Evolutionary conservation across 495 filamentous ascomycete genomes (phyloP), one percentile per base, ranked within the genome.

Genomic region (Halenospora varia): DNA sequence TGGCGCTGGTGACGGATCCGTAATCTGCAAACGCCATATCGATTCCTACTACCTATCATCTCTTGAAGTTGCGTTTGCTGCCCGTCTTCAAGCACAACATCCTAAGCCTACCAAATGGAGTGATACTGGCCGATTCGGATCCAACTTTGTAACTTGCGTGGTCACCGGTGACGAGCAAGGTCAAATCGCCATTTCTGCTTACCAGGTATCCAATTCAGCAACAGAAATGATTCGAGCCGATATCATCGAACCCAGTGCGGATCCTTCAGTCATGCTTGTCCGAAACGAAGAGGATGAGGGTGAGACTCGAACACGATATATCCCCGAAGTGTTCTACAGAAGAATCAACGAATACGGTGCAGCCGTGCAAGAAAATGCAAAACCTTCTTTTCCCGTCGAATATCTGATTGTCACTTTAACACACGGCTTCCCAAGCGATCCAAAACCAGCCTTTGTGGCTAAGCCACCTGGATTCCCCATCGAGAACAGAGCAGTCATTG

Each of bases 91-190:
- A 67, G 87, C 90, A 13, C 83, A 88, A 65, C 77, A 96, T 64
- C 95, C 92, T 0, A 94, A 96, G 63, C 80, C 89, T 3, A 92
- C 89, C 2, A 97, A 96, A 73, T 99, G 94, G 94, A 96, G 94
- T 69, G 90, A 96, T 60, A 93, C 89, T 13, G 94, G 94, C 25
- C 79, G 83, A 41, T 99, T 97, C 68, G 94, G 94, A 20, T 97
- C 92, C 18, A 92, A 95, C 65, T 97, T 97, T 67, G 93, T 99
- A 41, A 97, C 94, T 2, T 97, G 95, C 67, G 85, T 97, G 20
- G 78, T 99, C 35, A 90, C 89, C 19, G 95, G 94, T 19, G 91
- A 99, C 60, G 90, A 96, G 58, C 74, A 91, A 44, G 92, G 92
- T 51, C 83, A 88, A 39, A 97, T 99, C 56, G 75, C 83, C 20